A percentile compares a stretch with the other conserved stretches of the same genome.
phyloP scores from a whole-genome alignment of 139 green algal species.

The Closterium sp. region DNA sequence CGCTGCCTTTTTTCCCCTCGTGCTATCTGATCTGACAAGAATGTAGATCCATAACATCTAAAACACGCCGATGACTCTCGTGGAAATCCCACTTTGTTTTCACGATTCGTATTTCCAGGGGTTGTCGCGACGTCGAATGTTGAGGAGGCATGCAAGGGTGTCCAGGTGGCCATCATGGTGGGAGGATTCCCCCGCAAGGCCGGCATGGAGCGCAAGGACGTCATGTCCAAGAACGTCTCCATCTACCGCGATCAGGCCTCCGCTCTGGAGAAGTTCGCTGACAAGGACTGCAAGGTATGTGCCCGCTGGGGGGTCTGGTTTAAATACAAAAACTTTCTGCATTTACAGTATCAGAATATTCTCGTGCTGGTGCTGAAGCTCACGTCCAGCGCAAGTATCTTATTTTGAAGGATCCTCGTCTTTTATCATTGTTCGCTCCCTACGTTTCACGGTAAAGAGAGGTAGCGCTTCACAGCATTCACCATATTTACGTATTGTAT shows the following conservation, averaged over 20 bases:
- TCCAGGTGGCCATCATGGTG: slow-evolving; percentile 92
- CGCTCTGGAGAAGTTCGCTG: slow-evolving; percentile 74
- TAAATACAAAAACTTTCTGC: too few species aligned
- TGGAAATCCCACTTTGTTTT: not conserved
- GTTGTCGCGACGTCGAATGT: slow-evolving; percentile 76
- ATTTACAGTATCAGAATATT: too few species aligned
- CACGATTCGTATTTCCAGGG: slow-evolving; percentile 21
- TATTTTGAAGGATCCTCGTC: too few species aligned
- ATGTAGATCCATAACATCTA: too few species aligned
- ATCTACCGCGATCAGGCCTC: slow-evolving; percentile 86
- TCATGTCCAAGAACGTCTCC: slow-evolving; percentile 88
- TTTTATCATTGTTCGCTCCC: too few species aligned
- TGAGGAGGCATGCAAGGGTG: slow-evolving; percentile 76
- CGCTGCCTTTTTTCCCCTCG: not conserved
- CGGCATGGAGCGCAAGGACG: slow-evolving; percentile 93
- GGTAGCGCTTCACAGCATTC: too few species aligned
- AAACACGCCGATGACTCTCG: not conserved
- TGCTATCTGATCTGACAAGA: too few species aligned
- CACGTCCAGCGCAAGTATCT: too few species aligned
- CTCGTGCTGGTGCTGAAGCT: too few species aligned
- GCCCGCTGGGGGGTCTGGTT: too few species aligned
- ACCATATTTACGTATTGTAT: not conserved
- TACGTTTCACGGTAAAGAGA: too few species aligned
- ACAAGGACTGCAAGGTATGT: slow-evolving; percentile 68
- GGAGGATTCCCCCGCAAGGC: slow-evolving; percentile 80